Conservation (phyloP, 257 asterid species). For the Solanum arcanum region DNA sequence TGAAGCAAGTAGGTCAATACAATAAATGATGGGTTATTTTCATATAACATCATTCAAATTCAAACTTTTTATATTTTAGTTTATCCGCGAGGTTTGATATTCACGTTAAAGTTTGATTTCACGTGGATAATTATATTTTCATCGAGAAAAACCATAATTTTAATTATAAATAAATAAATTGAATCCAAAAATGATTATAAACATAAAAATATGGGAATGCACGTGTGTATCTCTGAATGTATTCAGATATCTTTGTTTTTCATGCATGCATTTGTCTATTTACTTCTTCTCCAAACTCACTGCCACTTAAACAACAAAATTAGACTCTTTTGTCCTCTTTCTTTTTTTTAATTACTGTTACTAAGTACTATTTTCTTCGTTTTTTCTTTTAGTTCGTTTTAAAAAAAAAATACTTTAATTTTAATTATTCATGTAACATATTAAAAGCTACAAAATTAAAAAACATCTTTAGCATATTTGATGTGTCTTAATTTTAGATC, state of each 20-base stretch:
- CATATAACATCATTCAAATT: neutral
- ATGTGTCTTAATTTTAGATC: neutral
- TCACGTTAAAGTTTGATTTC: neutral
- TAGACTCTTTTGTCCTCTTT: neutral
- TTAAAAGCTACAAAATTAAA: too few relatives aligned
- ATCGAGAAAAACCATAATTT: too few relatives aligned
- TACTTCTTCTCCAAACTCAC: neutral
- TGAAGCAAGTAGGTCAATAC: neutral
- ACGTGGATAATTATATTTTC: too few relatives aligned
- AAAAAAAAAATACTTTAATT: too few relatives aligned
- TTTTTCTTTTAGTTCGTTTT: too few relatives aligned
- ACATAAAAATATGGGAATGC: slow-evolving; percentile 6
- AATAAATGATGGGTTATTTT: neutral
- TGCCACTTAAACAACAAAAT: neutral
- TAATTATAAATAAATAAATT: neutral
- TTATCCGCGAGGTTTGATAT: neutral
- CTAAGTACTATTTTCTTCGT: neutral
- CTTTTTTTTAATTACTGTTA: neutral
- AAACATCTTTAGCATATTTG: too few relatives aligned
- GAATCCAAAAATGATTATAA: neutral
- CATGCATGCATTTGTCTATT: neutral
- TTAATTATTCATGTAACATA: neutral
- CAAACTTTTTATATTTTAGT: neutral
- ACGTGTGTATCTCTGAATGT: slow-evolving; percentile 4
- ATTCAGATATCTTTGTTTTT: neutral